A percentile compares a stretch with the other conserved stretches of the same genome.
These are phyloP conservation scores for Cytospora paraplurivora DNA, from an alignment of 2,329 filamentous ascomycete species.

Conservation along the genomic window DNA sequence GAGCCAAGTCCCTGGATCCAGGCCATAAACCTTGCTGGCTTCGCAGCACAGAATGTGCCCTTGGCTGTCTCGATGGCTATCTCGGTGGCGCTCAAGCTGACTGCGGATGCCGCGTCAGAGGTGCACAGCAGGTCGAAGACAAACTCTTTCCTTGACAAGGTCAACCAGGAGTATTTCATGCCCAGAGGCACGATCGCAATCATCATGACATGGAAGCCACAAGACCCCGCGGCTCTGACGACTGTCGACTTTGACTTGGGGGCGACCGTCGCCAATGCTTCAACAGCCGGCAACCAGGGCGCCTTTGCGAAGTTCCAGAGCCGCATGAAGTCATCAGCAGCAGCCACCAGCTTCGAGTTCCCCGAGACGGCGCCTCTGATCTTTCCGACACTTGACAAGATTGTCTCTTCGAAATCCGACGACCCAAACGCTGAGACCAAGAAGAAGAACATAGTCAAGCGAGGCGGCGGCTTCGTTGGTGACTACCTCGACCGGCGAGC, in stretches of 20 bases:
- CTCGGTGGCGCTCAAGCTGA: conserved; percentile 46
- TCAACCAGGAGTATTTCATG: conserved; percentile 59
- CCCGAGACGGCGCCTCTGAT: conserved; percentile 51
- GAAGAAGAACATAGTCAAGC: conserved; percentile 30
- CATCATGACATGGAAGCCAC: conserved; percentile 56
- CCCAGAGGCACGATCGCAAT: conserved; percentile 54
- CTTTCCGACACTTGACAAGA: conserved; percentile 47
- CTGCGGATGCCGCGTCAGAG: conserved; percentile 45
- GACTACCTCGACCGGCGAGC: conserved; percentile 32
- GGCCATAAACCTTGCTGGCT: conserved; percentile 46
- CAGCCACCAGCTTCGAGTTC: conserved; percentile 43
- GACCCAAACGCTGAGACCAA: conserved; percentile 29
- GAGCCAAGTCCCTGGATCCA: conserved; percentile 39
- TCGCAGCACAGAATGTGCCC: conserved; percentile 43
- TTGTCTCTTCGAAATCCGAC: conserved; percentile 26
- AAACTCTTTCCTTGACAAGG: conserved; percentile 56
- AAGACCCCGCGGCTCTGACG: conserved; percentile 35
- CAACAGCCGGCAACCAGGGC: conserved; percentile 26
- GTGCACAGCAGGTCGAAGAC: conserved; percentile 44
- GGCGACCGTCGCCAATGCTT: conserved; percentile 38
- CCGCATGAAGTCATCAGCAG: conserved; percentile 42
- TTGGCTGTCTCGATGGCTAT: conserved; percentile 45
- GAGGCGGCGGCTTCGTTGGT: conserved; percentile 31
- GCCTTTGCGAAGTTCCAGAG: conserved; percentile 35
- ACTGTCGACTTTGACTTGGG: conserved; percentile 39